A percentile compares a stretch with the other conserved stretches of the same genome.
phyloP scores from a whole-genome alignment of 83 land plant species.

The Larix sibirica region DNA sequence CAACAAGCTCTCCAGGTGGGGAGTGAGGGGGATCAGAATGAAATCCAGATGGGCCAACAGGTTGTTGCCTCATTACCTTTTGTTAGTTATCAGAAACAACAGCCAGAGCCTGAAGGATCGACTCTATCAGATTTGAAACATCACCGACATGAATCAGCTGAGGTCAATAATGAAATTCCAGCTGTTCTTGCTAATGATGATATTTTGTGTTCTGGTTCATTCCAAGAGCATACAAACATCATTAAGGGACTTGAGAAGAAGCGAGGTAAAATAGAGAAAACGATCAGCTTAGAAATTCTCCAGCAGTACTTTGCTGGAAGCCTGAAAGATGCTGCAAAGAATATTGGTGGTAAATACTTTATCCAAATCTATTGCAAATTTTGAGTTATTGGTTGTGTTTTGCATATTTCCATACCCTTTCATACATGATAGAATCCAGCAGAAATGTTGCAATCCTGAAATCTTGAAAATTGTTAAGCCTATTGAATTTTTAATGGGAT shows the following conservation, averaged over 20 bases:
- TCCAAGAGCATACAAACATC: slow-evolving; percentile 18
- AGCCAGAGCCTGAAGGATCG: neutral
- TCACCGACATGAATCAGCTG: neutral
- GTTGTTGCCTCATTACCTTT: neutral
- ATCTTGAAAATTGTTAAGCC: no score
- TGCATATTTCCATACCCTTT: no score
- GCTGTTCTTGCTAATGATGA: neutral
- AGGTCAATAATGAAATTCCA: neutral
- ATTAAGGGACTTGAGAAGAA: slow-evolving; percentile 22
- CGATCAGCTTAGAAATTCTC: slow-evolving; percentile 46
- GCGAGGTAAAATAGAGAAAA: slow-evolving; percentile 44
- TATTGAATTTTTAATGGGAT: no score
- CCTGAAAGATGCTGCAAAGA: slow-evolving; percentile 50
- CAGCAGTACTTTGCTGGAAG: slow-evolving; percentile 53
- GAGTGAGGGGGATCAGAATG: neutral
- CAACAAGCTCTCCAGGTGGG: neutral
- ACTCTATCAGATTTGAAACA: neutral
- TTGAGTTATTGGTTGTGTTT: no score
- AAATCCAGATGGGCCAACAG: neutral
- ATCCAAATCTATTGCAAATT: no score
- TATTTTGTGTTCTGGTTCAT: neutral
- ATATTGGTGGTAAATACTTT: slow-evolving; percentile 39
- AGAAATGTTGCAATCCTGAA: no score
- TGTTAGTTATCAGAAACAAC: slow-evolving; percentile 1
- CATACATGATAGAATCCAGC: no score